Evolutionary conservation across 1,139 yeast genomes (phyloP).

Genomic region (Hyphopichia fennica): DNA sequence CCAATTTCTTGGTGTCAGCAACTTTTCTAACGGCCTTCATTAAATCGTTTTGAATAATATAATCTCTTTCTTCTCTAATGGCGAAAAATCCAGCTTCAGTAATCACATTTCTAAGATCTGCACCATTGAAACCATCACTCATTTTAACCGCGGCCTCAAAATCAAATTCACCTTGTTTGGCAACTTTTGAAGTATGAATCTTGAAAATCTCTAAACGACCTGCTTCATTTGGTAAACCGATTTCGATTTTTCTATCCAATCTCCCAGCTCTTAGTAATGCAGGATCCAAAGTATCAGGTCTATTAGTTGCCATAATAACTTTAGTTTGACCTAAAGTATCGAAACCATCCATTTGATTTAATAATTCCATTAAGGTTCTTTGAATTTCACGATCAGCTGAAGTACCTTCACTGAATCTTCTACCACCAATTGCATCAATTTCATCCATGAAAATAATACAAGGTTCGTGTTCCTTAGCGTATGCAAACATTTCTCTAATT

Average conservation of each 20-base stretch:
- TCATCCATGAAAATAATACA: conserved; percentile 99
- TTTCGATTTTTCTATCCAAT: conserved; percentile 95
- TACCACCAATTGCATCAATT: conserved; percentile 98
- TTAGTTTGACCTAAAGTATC: conserved; percentile 96
- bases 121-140: conserved; percentile 99
- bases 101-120: conserved; percentile 94
- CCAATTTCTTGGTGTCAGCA: conserved; percentile 94
- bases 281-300: conserved; percentile 99
- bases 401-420: conserved; percentile 97
- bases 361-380: conserved; percentile 95
- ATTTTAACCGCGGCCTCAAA: conserved; percentile 96
- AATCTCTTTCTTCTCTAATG: conserved; percentile 95
- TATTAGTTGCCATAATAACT: conserved; percentile 98
- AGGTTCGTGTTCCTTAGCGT: conserved; percentile 98
- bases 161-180: conserved; percentile 94
- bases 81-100: conserved; percentile 99
- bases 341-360: conserved; percentile 99
- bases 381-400: conserved; percentile 99
- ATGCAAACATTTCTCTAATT: conserved; percentile 97
- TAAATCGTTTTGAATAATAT: conserved; percentile 87
- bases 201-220: conserved; percentile 94
- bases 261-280: conserved; percentile 98
- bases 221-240: conserved; percentile 93
- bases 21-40: conserved; percentile 99
- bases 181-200: conserved; percentile 84